phyloP scores from a whole-genome alignment of 345 rosid genomes.

The Sisymbrium irio region DNA sequence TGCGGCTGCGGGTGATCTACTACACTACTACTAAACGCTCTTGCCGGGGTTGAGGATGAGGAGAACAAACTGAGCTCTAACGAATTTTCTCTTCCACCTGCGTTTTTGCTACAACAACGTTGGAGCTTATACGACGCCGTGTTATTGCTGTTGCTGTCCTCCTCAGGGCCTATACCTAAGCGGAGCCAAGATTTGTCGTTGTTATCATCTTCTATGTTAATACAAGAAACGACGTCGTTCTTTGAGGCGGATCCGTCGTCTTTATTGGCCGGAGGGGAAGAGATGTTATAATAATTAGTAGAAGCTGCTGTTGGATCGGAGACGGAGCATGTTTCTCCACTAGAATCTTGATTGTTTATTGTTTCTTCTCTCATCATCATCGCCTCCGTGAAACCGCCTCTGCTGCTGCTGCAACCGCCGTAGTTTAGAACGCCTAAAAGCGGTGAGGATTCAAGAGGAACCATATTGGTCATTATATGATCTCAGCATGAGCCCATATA shows the following conservation, averaged over 20 bases:
- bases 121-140: constrained; percentile 27
- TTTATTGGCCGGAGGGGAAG: constrained; percentile 46
- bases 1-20: not conserved
- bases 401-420: constrained; percentile 36
- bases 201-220: constrained; percentile 24
- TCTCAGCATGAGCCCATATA: constrained; percentile 23
- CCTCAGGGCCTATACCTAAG: constrained; percentile 65
- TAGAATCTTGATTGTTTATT: constrained; percentile 32
- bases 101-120: constrained; percentile 35
- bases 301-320: constrained; percentile 44
- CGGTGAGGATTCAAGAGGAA: constrained; percentile 55
- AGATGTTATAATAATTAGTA: constrained; percentile 11
- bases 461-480: constrained; percentile 64
- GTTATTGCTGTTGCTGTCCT: constrained; percentile 16
- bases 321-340: constrained; percentile 43
- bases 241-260: constrained; percentile 17
- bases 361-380: constrained; percentile 30
- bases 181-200: constrained; percentile 72
- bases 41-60: constrained; percentile 24
- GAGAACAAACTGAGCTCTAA: constrained; percentile 73
- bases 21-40: constrained; percentile 15
- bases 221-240: constrained; percentile 14
- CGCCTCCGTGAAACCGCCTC: constrained; percentile 29
- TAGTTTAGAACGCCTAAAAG: constrained; percentile 19
- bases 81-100: constrained; percentile 40